Conservation (phyloP, 208 protist genomes). For the Leishmania gerbilli region DNA sequence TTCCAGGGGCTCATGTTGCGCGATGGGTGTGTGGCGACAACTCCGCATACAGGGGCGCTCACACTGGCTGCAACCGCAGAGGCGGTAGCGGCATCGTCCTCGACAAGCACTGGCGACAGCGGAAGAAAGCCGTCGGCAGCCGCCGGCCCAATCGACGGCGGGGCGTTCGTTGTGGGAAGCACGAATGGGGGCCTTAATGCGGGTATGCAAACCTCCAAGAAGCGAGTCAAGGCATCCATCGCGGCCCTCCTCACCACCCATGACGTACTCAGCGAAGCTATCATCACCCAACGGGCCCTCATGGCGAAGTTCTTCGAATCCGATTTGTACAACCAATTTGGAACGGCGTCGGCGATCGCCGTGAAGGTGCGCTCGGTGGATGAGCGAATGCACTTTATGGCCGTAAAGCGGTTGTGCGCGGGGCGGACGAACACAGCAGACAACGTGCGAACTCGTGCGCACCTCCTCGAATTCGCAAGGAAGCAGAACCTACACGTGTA, state of each 20-base stretch:
- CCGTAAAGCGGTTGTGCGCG: constrained; percentile 33
- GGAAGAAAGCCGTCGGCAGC: neutral
- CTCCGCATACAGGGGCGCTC: neutral
- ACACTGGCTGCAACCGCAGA: neutral
- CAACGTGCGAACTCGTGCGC: constrained; percentile 2
- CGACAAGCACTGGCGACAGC: neutral
- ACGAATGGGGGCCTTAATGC: neutral
- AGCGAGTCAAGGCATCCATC: neutral
- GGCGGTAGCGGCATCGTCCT: neutral
- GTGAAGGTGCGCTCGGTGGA: constrained; percentile 30
- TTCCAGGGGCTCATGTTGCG: constrained; percentile 68
- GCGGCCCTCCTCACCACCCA: constrained; percentile 68
- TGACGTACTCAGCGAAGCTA: constrained; percentile 39
- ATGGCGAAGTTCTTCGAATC: constrained; percentile 69
- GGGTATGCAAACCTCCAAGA: neutral
- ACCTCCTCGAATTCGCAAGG: constrained; percentile 34
- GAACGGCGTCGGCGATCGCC: constrained; percentile 9
- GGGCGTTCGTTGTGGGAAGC: neutral
- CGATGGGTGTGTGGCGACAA: neutral
- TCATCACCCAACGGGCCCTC: constrained; percentile 48
- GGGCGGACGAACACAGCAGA: neutral
- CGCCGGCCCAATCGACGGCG: neutral
- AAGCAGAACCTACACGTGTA: constrained; percentile 62
- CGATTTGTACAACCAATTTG: constrained; percentile 44
- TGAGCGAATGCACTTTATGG: constrained; percentile 69